phyloP scores from a whole-genome alignment of 306 rosid genomes.

The Acacia confusa region DNA sequence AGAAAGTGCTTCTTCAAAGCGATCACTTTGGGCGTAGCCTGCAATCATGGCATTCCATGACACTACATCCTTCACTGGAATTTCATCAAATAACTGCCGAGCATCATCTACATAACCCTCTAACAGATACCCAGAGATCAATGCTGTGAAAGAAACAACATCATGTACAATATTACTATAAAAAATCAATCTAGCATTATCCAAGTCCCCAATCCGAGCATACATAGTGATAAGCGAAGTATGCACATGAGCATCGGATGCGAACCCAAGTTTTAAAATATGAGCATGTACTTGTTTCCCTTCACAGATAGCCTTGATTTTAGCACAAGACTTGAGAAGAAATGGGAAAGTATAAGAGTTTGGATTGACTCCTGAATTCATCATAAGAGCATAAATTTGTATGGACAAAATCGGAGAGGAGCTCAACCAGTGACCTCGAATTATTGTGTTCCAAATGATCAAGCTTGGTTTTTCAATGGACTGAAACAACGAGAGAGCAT shows the following conservation, averaged over 20 bases:
- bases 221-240: constrained; percentile 71
- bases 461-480: constrained; percentile 40
- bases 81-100: constrained; percentile 57
- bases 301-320: constrained; percentile 43
- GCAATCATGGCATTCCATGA: constrained; percentile 93
- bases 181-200: constrained; percentile 56
- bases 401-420: constrained; percentile 44
- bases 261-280: constrained; percentile 57
- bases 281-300: constrained; percentile 72
- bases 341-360: constrained; percentile 80
- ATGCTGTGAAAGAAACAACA: constrained; percentile 73
- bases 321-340: constrained; percentile 65
- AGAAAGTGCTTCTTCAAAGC: constrained; percentile 56
- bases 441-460: constrained; percentile 69
- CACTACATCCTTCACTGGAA: constrained; percentile 61
- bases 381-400: constrained; percentile 41
- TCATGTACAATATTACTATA: constrained; percentile 59
- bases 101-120: constrained; percentile 64
- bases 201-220: constrained; percentile 52
- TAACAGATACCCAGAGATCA: constrained; percentile 59
- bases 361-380: constrained; percentile 48
- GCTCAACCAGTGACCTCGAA: constrained; percentile 55
- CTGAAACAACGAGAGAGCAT: constrained; percentile 59
- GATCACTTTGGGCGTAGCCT: constrained; percentile 59
- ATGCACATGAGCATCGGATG: constrained; percentile 52